A percentile compares a stretch with the other conserved stretches of the same genome.
Conservation (phyloP, 768 basidiomycete species). For the Butyriboletus loyo region DNA sequence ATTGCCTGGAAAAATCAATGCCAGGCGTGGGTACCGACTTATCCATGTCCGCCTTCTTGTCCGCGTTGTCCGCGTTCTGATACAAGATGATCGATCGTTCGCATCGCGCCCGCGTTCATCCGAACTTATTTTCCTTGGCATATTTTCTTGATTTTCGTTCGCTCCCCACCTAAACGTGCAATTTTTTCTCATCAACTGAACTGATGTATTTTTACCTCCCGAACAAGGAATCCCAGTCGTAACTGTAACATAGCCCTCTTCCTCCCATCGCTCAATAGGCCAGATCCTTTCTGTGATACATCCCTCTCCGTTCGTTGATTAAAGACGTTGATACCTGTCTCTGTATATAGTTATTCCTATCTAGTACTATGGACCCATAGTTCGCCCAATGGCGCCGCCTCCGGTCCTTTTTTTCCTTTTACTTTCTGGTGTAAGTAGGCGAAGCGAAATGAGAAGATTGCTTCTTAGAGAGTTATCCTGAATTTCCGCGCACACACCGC, state of each 20-base stretch:
- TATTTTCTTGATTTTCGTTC: slow-evolving; percentile 2
- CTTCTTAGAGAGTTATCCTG: slow-evolving; percentile 1
- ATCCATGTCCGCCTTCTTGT: slow-evolving; percentile 33
- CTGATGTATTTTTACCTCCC: slow-evolving; percentile 28
- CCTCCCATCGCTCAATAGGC: not conserved
- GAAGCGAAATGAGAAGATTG: slow-evolving; percentile 14
- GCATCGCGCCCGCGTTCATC: slow-evolving; percentile 2
- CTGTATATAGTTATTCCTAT: slow-evolving; percentile 33
- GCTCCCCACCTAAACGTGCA: not conserved
- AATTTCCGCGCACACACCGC: slow-evolving; percentile 5
- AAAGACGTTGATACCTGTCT: slow-evolving; percentile 8
- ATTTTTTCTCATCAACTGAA: slow-evolving; percentile 6
- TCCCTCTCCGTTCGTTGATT: slow-evolving; percentile 13
- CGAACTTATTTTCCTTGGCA: slow-evolving; percentile 2
- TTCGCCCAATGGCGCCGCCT: not conserved
- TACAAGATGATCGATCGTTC: not conserved
- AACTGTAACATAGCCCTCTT: slow-evolving; percentile 20
- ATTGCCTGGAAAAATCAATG: slow-evolving; percentile 21
- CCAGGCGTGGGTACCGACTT: slow-evolving; percentile 25
- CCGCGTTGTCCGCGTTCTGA: slow-evolving; percentile 32
- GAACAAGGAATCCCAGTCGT: slow-evolving; percentile 19
- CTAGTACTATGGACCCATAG: slow-evolving; percentile 18
- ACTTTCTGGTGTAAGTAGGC: not conserved
- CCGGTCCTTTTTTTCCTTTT: not conserved
- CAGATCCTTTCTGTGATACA: slow-evolving; percentile 9